Conservation (phyloP, 129 eudicot genomes). For the Dittrichia graveolens region DNA sequence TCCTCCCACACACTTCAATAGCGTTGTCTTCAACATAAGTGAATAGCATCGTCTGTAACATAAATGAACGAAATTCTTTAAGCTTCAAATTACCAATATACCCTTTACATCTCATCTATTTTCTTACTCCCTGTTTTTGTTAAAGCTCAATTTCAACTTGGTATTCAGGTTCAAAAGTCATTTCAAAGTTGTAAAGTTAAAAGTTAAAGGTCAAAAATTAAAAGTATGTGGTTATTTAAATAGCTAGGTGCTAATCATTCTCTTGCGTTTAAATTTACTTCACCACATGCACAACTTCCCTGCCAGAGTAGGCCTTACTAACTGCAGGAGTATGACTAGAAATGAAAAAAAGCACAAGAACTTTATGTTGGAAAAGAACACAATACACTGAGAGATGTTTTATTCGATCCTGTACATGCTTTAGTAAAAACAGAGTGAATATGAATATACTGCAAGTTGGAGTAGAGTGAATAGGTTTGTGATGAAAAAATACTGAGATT, state of each 20-base stretch:
- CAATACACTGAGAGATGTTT: background rate
- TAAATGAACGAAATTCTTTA: background rate
- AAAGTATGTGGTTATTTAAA: background rate
- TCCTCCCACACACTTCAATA: background rate
- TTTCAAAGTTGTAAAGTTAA: background rate
- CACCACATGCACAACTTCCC: background rate
- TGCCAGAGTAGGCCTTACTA: background rate
- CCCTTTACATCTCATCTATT: background rate
- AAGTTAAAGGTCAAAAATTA: background rate
- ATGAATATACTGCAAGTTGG: background rate
- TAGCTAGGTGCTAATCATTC: slow-evolving; percentile 6
- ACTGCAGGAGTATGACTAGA: slow-evolving; percentile 1
- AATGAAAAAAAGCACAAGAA: background rate
- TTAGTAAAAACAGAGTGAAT: background rate
- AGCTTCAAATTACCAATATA: background rate
- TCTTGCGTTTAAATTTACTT: background rate
- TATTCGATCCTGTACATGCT: background rate
- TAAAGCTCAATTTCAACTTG: background rate
- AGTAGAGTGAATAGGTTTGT: background rate
- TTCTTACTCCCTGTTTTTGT: slow-evolving; percentile 4
- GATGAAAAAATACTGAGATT: too few relatives aligned
- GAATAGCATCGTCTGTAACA: background rate
- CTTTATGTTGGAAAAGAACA: background rate
- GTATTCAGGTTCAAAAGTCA: background rate
- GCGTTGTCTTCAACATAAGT: background rate